These are phyloP conservation scores for Wallacemonas sp. DNA, from an alignment of 208 protist genomes.

Conservation along the genomic window DNA sequence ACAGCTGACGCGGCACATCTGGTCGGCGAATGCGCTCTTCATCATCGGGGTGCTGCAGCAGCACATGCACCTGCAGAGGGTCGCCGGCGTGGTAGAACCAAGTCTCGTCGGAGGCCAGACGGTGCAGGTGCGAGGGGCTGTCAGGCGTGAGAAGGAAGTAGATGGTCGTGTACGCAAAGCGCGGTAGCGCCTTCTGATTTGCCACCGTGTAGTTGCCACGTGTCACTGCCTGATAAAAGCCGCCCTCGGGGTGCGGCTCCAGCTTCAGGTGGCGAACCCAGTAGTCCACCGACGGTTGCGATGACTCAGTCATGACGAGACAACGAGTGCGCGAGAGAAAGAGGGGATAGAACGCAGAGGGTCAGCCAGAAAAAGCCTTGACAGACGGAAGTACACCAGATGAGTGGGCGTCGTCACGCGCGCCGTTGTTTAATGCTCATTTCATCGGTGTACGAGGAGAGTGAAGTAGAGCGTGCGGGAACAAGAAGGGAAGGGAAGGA, in stretches of 20 bases:
- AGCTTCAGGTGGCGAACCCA: conserved; percentile 46
- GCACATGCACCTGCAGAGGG: conserved; percentile 38
- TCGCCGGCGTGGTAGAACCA: conserved; percentile 47
- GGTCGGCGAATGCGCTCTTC: conserved; percentile 13
- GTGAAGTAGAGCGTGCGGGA: too few relatives aligned
- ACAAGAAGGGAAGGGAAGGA: too few relatives aligned
- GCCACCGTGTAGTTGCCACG: conserved; percentile 17
- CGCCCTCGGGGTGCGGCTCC: conserved; percentile 41
- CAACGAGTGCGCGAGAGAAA: not conserved
- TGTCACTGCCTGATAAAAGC: conserved; percentile 27
- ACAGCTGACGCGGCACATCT: too few relatives aligned
- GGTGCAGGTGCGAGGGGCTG: conserved; percentile 57
- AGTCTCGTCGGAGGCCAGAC: conserved; percentile 45
- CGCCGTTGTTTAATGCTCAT: too few relatives aligned
- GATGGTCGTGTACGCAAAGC: conserved; percentile 39
- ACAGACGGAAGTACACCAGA: not conserved
- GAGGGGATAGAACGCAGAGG: too few relatives aligned
- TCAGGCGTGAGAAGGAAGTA: conserved; percentile 48
- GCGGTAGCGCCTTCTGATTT: conserved; percentile 18
- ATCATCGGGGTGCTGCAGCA: conserved; percentile 22
- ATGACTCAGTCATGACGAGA: not conserved
- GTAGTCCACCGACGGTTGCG: conserved; percentile 13
- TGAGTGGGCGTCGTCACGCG: too few relatives aligned
- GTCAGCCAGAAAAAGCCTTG: too few relatives aligned
- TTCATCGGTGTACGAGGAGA: too few relatives aligned